phyloP scores from a whole-genome alignment of 257 asterid genomes.

The Lycium barbarum region DNA sequence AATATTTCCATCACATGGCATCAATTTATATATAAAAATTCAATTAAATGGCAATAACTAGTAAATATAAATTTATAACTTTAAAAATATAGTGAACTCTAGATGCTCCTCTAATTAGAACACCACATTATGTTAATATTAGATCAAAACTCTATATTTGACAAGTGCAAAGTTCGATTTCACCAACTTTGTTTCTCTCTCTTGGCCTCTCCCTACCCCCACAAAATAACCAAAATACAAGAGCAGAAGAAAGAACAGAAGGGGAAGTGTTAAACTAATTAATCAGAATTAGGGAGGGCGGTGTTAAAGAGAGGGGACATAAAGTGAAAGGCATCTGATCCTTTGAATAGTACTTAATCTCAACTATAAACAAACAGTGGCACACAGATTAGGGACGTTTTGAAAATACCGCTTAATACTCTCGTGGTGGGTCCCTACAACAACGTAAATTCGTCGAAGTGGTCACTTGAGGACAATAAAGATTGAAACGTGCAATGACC shows the following conservation, averaged over 20 bases:
- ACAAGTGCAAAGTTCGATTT: too few species aligned
- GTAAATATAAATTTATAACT: too few species aligned
- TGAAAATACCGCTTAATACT: not conserved
- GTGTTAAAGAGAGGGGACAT: not conserved
- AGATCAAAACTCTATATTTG: too few species aligned
- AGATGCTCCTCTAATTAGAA: too few species aligned
- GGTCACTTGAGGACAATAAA: not conserved
- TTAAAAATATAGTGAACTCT: too few species aligned
- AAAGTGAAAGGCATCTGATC: not conserved
- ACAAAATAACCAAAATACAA: too few species aligned
- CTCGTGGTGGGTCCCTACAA: not conserved
- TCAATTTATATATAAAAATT: too few species aligned
- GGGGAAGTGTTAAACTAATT: too few species aligned
- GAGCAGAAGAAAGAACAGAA: not conserved
- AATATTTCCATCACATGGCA: too few species aligned
- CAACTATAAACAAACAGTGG: not conserved
- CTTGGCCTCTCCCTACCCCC: not conserved
- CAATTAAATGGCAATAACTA: too few species aligned
- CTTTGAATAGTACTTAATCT: too few species aligned
- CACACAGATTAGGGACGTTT: not conserved
- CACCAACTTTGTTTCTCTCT: too few species aligned
- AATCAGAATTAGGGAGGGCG: not conserved
- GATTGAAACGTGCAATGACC: constrained; percentile 33
- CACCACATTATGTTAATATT: not conserved
- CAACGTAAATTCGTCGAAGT: not conserved